Evolutionary conservation across 495 filamentous ascomycete genomes (phyloP).

Genomic region (Hypoxylon rickii): DNA sequence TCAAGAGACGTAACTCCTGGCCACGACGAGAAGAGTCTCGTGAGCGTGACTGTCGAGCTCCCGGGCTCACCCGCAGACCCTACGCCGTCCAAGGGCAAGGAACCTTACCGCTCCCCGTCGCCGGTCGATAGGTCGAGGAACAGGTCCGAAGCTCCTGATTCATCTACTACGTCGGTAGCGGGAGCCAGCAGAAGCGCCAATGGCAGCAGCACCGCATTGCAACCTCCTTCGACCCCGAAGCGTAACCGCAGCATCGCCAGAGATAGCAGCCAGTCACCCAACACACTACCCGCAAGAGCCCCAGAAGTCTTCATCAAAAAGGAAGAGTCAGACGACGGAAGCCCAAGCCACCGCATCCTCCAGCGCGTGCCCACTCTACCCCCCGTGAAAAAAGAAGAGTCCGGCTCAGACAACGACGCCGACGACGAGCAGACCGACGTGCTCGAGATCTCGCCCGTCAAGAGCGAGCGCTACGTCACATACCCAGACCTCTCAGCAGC

Average conservation of each 20-base stretch:
- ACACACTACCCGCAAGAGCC: no score
- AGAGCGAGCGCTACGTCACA: not conserved
- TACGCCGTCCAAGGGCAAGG: not conserved
- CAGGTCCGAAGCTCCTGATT: not conserved
- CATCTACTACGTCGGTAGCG: not conserved
- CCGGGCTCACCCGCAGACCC: not conserved
- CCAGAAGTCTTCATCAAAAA: no score
- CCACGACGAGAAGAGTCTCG: not conserved
- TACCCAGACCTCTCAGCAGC: not conserved
- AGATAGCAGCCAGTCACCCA: not conserved
- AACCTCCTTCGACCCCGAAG: not conserved
- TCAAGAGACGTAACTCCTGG: conserved; percentile 5
- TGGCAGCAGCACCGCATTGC: not conserved
- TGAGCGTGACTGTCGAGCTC: not conserved
- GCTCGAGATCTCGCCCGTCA: not conserved
- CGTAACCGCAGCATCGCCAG: not conserved
- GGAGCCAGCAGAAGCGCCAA: not conserved
- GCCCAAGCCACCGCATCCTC: not conserved
- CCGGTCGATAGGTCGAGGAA: not conserved
- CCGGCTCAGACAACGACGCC: not conserved
- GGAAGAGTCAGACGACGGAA: no score
- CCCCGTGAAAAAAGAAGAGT: not conserved
- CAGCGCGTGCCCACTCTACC: not conserved
- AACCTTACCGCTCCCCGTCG: not conserved
- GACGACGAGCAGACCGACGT: not conserved